Conservation (phyloP, 768 basidiomycete genomes). For the Antrodiella citrinella region DNA sequence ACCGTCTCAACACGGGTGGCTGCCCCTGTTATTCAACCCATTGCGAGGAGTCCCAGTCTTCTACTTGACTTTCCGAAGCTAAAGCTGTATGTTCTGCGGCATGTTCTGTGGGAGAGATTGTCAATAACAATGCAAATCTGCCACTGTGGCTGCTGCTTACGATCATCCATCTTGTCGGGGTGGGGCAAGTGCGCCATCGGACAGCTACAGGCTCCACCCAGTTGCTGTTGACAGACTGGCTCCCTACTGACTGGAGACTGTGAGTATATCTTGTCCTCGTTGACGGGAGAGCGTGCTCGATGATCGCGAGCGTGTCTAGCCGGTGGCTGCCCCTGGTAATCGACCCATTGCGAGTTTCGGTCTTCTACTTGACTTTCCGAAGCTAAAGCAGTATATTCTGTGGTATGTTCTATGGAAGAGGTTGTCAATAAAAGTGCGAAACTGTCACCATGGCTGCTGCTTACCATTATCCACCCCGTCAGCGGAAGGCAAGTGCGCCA, state of each 20-base stretch:
- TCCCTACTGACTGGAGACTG: not conserved
- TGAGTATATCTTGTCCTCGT: not conserved
- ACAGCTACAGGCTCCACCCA: conserved; percentile 4
- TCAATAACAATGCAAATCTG: too few species aligned
- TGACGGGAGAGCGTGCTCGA: not conserved
- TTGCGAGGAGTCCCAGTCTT: too few species aligned
- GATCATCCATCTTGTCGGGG: conserved; percentile 1
- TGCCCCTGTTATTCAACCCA: not conserved
- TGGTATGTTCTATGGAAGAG: not conserved
- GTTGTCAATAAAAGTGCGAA: not conserved
- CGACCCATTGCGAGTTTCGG: too few species aligned
- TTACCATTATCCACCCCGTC: not conserved
- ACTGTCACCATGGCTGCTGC: not conserved
- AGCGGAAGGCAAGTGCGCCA: not conserved
- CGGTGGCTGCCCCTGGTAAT: too few species aligned
- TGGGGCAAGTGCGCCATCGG: conserved; percentile 12
- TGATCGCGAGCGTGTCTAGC: not conserved
- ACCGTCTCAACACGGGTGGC: too few species aligned
- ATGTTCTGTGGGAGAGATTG: not conserved
- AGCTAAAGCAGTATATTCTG: too few species aligned
- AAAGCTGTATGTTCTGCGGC: not conserved
- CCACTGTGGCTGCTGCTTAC: too few species aligned
- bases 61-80: too few species aligned
- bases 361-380: too few species aligned
- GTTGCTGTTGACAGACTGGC: not conserved